Conservation (phyloP, 202 grass and related monocot genomes). For the Cymbopogon flexuosus region DNA sequence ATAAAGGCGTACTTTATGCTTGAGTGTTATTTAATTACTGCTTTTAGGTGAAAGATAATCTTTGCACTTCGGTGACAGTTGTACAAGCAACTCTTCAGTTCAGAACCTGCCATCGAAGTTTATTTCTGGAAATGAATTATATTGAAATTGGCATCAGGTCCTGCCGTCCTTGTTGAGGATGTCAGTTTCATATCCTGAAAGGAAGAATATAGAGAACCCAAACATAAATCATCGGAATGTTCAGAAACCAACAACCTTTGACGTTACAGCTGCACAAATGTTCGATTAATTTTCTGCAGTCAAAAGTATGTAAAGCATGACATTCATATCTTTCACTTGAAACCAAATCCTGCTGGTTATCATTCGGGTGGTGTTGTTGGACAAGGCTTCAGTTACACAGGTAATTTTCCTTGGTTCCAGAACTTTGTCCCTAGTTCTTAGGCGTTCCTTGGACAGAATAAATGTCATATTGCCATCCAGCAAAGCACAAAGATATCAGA, state of each 20-base stretch:
- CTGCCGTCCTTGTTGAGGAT: neutral
- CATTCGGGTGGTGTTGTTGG: conserved; percentile 26
- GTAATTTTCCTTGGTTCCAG: conserved; percentile 13
- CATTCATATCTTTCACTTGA: conserved; percentile 40
- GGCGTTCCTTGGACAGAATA: conserved; percentile 23
- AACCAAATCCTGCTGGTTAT: conserved; percentile 38
- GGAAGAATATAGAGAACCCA: neutral
- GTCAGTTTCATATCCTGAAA: neutral
- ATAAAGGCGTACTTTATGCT: conserved; percentile 29
- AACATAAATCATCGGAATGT: neutral
- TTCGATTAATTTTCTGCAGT: neutral
- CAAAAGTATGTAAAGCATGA: neutral
- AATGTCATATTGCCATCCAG: neutral
- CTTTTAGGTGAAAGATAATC: conserved; percentile 19
- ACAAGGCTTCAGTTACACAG: conserved; percentile 22
- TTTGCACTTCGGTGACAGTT: conserved; percentile 13
- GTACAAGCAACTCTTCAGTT: neutral
- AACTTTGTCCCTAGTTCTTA: conserved; percentile 25
- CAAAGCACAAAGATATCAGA: conserved; percentile 22
- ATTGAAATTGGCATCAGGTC: neutral
- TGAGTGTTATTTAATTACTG: neutral
- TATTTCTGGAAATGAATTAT: conserved; percentile 1
- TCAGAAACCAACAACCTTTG: neutral
- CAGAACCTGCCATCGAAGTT: neutral
- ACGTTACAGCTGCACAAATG: neutral